phyloP scores from a whole-genome alignment of 2,329 filamentous ascomycete genomes.

The Nigrospora oryzae region DNA sequence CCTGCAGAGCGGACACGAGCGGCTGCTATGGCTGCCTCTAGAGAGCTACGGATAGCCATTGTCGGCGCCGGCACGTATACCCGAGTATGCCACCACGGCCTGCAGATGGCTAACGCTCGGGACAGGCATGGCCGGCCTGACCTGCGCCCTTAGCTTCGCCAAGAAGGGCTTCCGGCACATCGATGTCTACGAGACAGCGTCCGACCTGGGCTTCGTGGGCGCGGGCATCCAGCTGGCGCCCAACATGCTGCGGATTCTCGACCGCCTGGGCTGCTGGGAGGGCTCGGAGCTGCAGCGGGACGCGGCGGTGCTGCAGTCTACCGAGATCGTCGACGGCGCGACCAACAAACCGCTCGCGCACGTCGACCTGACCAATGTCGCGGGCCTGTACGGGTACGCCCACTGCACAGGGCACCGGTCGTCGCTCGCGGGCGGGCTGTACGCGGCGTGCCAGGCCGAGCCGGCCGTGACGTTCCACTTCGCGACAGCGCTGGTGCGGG shows the following conservation, averaged over 20 bases:
- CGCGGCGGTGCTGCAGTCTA: slow-evolving; percentile 61
- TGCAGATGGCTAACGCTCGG: background rate
- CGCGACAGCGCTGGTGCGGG: slow-evolving; percentile 41
- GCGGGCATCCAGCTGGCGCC: slow-evolving; percentile 80
- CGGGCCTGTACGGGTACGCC: slow-evolving; percentile 60
- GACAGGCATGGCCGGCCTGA: slow-evolving; percentile 70
- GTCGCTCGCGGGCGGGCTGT: slow-evolving; percentile 61
- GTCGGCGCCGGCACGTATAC: slow-evolving; percentile 35
- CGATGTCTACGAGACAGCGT: slow-evolving; percentile 65
- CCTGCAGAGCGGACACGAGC: too few relatives aligned
- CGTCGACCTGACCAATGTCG: slow-evolving; percentile 61
- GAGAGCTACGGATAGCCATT: slow-evolving; percentile 31
- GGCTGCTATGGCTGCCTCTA: slow-evolving; percentile 19
- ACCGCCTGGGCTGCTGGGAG: slow-evolving; percentile 64
- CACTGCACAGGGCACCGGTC: slow-evolving; percentile 76
- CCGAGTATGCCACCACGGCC: background rate
- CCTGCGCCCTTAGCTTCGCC: slow-evolving; percentile 63
- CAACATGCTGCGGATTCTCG: slow-evolving; percentile 71
- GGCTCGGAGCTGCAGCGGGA: slow-evolving; percentile 52
- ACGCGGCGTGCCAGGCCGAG: slow-evolving; percentile 59
- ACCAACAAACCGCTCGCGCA: slow-evolving; percentile 62
- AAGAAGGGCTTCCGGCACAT: slow-evolving; percentile 69
- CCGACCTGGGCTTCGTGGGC: slow-evolving; percentile 70
- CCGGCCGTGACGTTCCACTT: slow-evolving; percentile 62
- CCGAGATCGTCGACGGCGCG: slow-evolving; percentile 67